These are phyloP conservation scores for Apiospora marii DNA, from an alignment of 2,329 filamentous ascomycete species.

Conservation along the genomic window DNA sequence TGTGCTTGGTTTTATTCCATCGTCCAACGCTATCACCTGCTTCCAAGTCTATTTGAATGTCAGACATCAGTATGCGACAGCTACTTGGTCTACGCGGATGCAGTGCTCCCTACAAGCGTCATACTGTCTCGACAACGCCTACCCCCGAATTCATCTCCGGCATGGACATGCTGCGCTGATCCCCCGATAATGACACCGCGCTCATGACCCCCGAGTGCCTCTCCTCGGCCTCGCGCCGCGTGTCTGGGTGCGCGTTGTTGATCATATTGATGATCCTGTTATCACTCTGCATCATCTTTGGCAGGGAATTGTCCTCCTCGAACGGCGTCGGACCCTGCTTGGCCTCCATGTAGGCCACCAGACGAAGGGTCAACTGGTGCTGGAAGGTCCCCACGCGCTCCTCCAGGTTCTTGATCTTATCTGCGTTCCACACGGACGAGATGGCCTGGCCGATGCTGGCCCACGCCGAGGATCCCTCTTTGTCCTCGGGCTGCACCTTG, in stretches of 20 bases:
- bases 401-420: slow-evolving; percentile 9
- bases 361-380: neutral
- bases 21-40: too few relatives aligned
- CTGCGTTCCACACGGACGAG: neutral
- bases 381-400: neutral
- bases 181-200: neutral
- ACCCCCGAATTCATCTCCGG: neutral
- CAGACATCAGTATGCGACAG: too few relatives aligned
- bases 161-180: neutral
- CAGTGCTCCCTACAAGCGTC: too few relatives aligned
- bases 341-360: neutral
- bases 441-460: neutral
- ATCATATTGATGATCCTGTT: neutral
- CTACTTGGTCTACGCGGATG: too few relatives aligned
- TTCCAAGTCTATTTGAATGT: too few relatives aligned
- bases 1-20: too few relatives aligned
- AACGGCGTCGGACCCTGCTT: neutral
- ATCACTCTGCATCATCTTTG: neutral
- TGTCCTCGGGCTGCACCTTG: neutral
- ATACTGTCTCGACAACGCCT: neutral
- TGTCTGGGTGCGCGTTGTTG: neutral
- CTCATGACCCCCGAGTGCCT: neutral
- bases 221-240: neutral
- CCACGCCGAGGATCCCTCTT: neutral
- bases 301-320: neutral